Evolutionary conservation across 139 green algal genomes (phyloP).

Genomic region (Chlamydomonas asymmetrica): DNA sequence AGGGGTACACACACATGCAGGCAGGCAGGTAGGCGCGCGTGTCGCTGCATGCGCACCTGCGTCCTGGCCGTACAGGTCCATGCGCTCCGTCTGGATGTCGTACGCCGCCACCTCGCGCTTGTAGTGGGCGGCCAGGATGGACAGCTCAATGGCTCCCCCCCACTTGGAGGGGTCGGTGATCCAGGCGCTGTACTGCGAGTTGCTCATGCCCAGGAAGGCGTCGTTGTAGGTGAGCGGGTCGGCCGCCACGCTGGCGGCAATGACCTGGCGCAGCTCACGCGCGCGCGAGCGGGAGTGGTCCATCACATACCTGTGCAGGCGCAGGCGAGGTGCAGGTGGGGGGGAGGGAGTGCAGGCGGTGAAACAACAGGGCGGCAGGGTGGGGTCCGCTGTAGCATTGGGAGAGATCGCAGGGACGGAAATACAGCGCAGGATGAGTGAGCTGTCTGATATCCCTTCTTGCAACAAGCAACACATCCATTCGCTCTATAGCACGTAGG

Average conservation of each 20-base stretch:
- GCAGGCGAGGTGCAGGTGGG: too few species aligned
- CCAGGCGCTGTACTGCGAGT: conserved; percentile 62
- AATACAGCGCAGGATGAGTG: too few species aligned
- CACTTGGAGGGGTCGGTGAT: conserved; percentile 61
- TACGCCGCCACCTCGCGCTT: conserved; percentile 86
- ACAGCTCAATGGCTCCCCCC: conserved; percentile 96
- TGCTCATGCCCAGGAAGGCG: conserved; percentile 71
- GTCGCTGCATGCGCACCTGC: conserved; percentile 29
- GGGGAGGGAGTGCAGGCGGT: background rate
- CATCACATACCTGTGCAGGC: too few species aligned
- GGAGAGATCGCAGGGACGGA: too few species aligned
- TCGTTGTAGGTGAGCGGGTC: conserved; percentile 83
- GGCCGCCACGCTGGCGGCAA: conserved; percentile 67
- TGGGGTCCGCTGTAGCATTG: too few species aligned
- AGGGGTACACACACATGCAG: too few species aligned
- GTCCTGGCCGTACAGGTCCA: conserved; percentile 81
- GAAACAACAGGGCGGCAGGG: too few species aligned
- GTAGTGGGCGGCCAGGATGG: conserved; percentile 80
- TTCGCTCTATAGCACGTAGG: too few species aligned
- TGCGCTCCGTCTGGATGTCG: conserved; percentile 86
- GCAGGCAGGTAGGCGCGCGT: too few species aligned
- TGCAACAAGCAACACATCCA: too few species aligned
- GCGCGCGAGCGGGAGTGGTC: conserved; percentile 47
- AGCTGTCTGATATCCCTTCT: too few species aligned
- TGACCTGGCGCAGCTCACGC: conserved; percentile 59